These are phyloP conservation scores for Tripterygium wilfordii DNA, from an alignment of 177 flowering plant genomes.

Conservation along the genomic window DNA sequence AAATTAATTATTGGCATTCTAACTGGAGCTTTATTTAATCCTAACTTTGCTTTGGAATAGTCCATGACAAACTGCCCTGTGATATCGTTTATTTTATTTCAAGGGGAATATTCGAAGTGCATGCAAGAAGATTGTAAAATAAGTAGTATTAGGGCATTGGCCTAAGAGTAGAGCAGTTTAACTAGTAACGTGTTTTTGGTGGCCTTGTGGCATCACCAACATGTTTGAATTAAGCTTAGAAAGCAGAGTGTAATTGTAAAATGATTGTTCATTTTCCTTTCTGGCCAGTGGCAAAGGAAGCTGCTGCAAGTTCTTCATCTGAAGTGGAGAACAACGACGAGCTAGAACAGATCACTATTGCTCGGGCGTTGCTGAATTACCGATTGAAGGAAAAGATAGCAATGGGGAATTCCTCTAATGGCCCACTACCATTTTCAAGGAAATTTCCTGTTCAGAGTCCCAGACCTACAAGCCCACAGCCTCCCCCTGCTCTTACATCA, in stretches of 20 bases:
- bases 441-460: constrained; percentile 43
- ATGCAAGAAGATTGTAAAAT: too few relatives aligned
- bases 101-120: too few relatives aligned
- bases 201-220: too few relatives aligned
- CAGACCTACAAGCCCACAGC: constrained; percentile 62
- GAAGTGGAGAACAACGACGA: constrained; percentile 70
- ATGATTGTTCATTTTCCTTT: constrained; percentile 6
- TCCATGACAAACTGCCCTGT: too few relatives aligned
- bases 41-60: too few relatives aligned
- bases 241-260: background rate
- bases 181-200: too few relatives aligned
- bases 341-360: constrained; percentile 83
- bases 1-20: too few relatives aligned
- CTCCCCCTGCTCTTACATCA: constrained; percentile 48
- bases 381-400: constrained; percentile 64
- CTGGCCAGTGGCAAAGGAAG: constrained; percentile 76
- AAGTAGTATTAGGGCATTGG: too few relatives aligned
- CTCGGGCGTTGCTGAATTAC: constrained; percentile 71
- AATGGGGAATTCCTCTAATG: constrained; percentile 31
- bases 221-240: constrained; percentile 3
- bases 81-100: too few relatives aligned
- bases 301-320: constrained; percentile 57
- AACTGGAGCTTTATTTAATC: too few relatives aligned
- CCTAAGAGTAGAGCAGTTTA: too few relatives aligned
- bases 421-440: constrained; percentile 45